phyloP scores from a whole-genome alignment of 805 yeast genomes.

The Kodamaea kakaduensis region DNA sequence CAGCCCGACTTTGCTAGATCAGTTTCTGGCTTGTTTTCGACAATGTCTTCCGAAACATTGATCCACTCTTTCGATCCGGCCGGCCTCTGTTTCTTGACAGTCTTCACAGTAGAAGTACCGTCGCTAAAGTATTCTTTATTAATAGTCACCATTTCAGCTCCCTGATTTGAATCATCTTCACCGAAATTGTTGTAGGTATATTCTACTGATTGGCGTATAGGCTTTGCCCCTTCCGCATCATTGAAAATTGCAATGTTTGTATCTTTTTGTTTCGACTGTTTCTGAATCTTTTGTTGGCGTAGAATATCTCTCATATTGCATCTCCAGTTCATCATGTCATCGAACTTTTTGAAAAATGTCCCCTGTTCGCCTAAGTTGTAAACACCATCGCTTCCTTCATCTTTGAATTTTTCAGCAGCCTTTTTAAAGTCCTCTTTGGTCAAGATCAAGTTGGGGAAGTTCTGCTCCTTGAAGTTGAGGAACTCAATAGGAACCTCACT shows the following conservation, averaged over 20 bases:
- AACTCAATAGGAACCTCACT: slow-evolving; percentile 31
- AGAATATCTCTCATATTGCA: slow-evolving; percentile 26
- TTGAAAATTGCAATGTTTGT: not conserved
- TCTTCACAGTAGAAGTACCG: slow-evolving; percentile 33
- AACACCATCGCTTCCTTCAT: slow-evolving; percentile 12
- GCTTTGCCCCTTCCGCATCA: slow-evolving; percentile 7
- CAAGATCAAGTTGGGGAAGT: slow-evolving; percentile 30
- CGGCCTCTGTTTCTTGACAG: slow-evolving; percentile 30
- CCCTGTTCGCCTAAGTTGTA: slow-evolving; percentile 49
- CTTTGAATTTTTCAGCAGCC: slow-evolving; percentile 12
- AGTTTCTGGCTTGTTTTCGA: slow-evolving; percentile 9
- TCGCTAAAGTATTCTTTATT: slow-evolving; percentile 33
- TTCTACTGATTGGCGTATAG: slow-evolving; percentile 27
- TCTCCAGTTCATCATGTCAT: slow-evolving; percentile 66
- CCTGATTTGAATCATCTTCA: no score
- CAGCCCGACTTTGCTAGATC: slow-evolving; percentile 14
- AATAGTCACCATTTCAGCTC: slow-evolving; percentile 26
- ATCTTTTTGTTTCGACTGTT: slow-evolving; percentile 3
- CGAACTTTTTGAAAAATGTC: slow-evolving; percentile 59
- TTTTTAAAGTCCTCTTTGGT: slow-evolving; percentile 59
- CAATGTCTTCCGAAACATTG: slow-evolving; percentile 23
- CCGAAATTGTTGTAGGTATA: slow-evolving; percentile 22
- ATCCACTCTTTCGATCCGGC: slow-evolving; percentile 33
- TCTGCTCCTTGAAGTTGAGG: slow-evolving; percentile 23
- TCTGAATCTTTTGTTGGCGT: not conserved